Evolutionary conservation across 106 monocot genomes (phyloP).

Genomic region (Allium cepa): DNA sequence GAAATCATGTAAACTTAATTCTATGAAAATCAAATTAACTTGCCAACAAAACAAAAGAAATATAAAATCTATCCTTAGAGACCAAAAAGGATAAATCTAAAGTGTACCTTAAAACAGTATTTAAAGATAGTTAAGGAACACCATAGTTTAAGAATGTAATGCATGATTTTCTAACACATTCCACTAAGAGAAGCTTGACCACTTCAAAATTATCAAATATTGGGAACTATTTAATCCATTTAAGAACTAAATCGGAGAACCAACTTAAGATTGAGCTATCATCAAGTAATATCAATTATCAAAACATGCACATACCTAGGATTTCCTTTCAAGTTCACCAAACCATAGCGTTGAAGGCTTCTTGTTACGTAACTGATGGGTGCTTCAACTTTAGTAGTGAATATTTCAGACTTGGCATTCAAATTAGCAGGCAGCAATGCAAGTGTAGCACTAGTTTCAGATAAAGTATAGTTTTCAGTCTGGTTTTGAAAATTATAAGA

Average conservation of each 20-base stretch:
- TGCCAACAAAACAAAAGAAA: no score
- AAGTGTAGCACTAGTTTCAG: constrained; percentile 40
- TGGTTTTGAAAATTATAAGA: constrained; percentile 45
- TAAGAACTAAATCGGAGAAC: not conserved
- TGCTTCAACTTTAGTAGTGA: constrained; percentile 41
- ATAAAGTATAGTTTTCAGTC: constrained; percentile 47
- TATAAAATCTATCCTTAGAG: no score
- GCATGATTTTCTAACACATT: constrained; percentile 63
- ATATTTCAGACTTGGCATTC: not conserved
- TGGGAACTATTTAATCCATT: constrained; percentile 76
- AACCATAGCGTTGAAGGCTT: constrained; percentile 54
- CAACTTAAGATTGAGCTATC: no score
- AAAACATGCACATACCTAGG: constrained; percentile 45
- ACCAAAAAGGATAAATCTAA: no score
- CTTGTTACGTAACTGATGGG: constrained; percentile 39
- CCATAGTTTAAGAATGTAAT: constrained; percentile 10
- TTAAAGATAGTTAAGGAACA: no score
- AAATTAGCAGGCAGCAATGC: constrained; percentile 22
- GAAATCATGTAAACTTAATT: no score
- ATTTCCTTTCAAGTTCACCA: constrained; percentile 48
- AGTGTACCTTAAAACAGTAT: no score
- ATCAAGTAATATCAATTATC: no score
- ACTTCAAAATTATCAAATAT: constrained; percentile 60
- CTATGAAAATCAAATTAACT: no score
- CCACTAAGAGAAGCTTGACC: constrained; percentile 43